Evolutionary conservation across 345 rosid species (phyloP).

Genomic region (Theobroma cacao): DNA sequence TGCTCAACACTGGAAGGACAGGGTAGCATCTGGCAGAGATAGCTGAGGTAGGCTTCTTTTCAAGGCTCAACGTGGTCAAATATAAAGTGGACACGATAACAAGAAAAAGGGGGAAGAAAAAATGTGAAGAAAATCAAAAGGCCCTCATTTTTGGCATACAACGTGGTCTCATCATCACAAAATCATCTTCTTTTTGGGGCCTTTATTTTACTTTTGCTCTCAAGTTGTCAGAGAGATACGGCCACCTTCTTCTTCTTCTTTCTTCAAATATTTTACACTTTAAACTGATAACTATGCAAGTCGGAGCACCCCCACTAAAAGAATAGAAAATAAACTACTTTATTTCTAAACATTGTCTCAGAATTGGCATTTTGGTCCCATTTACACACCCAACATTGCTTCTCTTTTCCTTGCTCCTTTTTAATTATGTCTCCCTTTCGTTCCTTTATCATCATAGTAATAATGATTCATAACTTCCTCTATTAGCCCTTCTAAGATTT

Average conservation of each 20-base stretch:
- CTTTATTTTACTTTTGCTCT: not conserved
- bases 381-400: not conserved
- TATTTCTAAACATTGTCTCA: not conserved
- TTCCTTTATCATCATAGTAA: not conserved
- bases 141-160: not conserved
- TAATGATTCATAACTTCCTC: not conserved
- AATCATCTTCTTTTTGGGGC: conserved; percentile 12
- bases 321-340: not conserved
- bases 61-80: not conserved
- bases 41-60: not conserved
- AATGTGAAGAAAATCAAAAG: not conserved
- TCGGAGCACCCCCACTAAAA: not conserved
- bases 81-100: not conserved
- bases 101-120: not conserved
- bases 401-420: not conserved
- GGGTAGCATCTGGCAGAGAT: not conserved
- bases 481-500: not conserved
- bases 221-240: not conserved
- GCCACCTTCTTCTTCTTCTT: not conserved
- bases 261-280: not conserved
- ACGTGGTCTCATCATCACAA: conserved; percentile 29
- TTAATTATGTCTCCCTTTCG: not conserved
- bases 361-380: not conserved
- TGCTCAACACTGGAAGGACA: not conserved
- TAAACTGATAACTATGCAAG: not conserved